Evolutionary conservation across 352 stramenopile species (phyloP).

Genomic region (Pythium insidiosum): DNA sequence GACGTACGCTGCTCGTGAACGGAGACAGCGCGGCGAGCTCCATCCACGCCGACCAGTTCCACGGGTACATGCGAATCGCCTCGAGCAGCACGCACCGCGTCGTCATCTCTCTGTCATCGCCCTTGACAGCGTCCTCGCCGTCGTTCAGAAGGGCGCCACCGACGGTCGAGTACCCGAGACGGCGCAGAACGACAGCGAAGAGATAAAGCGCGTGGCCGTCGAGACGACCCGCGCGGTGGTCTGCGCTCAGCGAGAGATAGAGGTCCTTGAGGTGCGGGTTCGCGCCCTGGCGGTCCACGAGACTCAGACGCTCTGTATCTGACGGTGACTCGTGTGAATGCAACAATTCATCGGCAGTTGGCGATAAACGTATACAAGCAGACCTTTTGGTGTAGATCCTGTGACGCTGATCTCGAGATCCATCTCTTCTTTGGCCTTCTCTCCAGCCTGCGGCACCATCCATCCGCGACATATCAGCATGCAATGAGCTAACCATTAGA

Average conservation of each 20-base stretch:
- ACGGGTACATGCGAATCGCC: constrained; percentile 66
- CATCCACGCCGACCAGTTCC: constrained; percentile 97
- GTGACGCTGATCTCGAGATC: constrained; percentile 63
- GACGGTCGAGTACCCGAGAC: constrained; percentile 54
- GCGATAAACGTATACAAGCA: too few relatives aligned
- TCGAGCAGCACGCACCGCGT: constrained; percentile 62
- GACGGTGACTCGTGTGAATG: not conserved
- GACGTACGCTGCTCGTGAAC: constrained; percentile 37
- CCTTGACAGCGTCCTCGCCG: constrained; percentile 1
- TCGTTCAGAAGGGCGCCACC: constrained; percentile 16
- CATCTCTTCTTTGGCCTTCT: constrained; percentile 79
- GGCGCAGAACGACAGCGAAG: constrained; percentile 65
- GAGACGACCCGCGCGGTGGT: constrained; percentile 41
- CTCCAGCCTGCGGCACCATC: too few relatives aligned
- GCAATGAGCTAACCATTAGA: too few relatives aligned
- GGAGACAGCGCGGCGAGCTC: constrained; percentile 80
- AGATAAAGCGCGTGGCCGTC: constrained; percentile 79
- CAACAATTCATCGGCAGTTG: too few relatives aligned
- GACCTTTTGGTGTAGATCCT: too few relatives aligned
- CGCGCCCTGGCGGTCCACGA: constrained; percentile 27
- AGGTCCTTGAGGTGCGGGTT: constrained; percentile 76
- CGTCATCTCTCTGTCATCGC: constrained; percentile 16
- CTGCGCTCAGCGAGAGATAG: constrained; percentile 35
- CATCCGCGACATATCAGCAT: too few relatives aligned
- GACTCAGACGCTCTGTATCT: constrained; percentile 29